Evolutionary conservation across 352 stramenopile genomes (phyloP), one percentile per base, ranked within the genome.

Genomic region (Pythium periplocum): DNA sequence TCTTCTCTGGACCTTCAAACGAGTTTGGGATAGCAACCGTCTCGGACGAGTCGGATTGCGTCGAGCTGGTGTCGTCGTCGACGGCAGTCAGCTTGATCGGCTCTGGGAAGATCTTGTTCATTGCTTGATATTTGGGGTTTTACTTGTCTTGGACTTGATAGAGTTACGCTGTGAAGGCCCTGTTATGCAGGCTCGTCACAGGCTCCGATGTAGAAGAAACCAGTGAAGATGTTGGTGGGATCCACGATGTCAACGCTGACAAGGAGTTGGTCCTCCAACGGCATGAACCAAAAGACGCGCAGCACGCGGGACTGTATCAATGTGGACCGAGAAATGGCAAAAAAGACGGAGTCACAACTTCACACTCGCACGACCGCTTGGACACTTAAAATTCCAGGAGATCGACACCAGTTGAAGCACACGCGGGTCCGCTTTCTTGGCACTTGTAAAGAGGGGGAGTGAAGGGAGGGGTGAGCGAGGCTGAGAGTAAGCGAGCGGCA

Each of bases 1-100:
- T 98, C 75, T 99, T 99, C 67, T 99, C 96, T 2, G 97, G 96
- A 3, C 97, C 97, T 71, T 99, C 97, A 70, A 99, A 99, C 41
- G 80, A 92, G 69, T 90, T 93, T 49, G 71, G 74, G 48, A 85
- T 53, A 26, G 68, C 64, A 36, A 71, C 58, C 10, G 66, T 44
- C 48, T 87, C 76, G 8, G 78, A 90, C 32, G 66, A 55, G 40
- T 88, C 77, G 26, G 77, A 88, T 48, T 87, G 73, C 51, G 80
- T 89, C 49, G 78, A 89, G 54, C 62, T 70, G 12, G 77, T 83
- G 46, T 85, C 74, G 61, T 91, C 77, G 62, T 90, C 79, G 32
- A 55, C 57, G 12, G 59, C 54, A 53, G 45, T 42, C 61, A 78
- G 55, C 59, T 87, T 90, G 55, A 90, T 88, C 46, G 77, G 73